A percentile compares a stretch with the other conserved stretches of the same genome.
Evolutionary conservation across 305 asterid genomes (phyloP).

Genomic region (Fraxinus latifolia): DNA sequence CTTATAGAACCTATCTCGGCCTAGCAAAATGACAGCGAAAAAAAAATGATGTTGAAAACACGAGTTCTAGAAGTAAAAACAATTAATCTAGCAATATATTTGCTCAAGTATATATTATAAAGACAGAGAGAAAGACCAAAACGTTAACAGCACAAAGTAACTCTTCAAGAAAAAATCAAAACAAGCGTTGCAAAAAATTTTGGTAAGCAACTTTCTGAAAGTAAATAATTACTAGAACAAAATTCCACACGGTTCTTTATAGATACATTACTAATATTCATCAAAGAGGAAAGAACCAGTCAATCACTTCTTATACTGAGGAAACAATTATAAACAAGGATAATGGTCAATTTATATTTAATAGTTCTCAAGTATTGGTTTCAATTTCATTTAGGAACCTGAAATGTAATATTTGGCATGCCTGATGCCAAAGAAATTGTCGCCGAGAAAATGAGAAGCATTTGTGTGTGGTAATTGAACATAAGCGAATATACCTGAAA

Average conservation of each 20-base stretch:
- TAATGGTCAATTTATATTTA: background rate
- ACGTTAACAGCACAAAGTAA: background rate
- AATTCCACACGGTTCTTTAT: background rate
- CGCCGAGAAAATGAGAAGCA: constrained; percentile 16
- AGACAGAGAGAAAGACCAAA: background rate
- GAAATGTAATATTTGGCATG: constrained; percentile 8
- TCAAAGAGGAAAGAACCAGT: background rate
- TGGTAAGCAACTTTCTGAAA: background rate
- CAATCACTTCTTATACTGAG: background rate
- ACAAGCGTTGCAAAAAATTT: background rate
- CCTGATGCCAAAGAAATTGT: constrained; percentile 8
- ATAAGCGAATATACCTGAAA: constrained; percentile 65
- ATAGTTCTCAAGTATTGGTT: constrained; percentile 9
- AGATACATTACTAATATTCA: background rate
- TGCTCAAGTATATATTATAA: background rate
- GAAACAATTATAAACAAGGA: background rate
- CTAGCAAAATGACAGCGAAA: constrained; percentile 41
- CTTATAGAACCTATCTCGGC: constrained; percentile 96
- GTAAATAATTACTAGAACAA: background rate
- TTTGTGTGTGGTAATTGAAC: background rate
- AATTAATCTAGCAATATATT: background rate
- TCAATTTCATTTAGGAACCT: background rate
- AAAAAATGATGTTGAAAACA: constrained; percentile 19
- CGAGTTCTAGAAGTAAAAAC: constrained; percentile 10
- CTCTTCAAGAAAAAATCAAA: background rate